Percentiles rank a stretch among this genome's conserved stretches.
phyloP scores from a whole-genome alignment of 345 rosid species.

The Lepidium didymum region DNA sequence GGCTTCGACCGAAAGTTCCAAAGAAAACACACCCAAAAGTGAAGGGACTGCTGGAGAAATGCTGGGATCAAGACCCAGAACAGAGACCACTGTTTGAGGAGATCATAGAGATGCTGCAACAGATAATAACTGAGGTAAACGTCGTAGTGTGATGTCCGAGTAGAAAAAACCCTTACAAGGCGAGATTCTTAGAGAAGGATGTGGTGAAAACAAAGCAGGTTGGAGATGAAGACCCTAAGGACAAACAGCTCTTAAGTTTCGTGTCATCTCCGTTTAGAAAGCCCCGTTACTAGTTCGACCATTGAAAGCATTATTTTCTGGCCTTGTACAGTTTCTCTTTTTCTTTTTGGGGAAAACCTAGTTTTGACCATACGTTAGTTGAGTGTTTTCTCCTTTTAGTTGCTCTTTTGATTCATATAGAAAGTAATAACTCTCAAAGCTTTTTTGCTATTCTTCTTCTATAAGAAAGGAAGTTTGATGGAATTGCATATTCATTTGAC shows the following conservation, averaged over 20 bases:
- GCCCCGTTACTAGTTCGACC: slow-evolving; percentile 24
- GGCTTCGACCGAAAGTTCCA: slow-evolving; percentile 75
- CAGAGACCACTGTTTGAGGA: slow-evolving; percentile 77
- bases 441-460: not conserved
- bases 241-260: slow-evolving; percentile 28
- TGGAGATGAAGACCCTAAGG: slow-evolving; percentile 37
- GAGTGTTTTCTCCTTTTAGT: slow-evolving; percentile 6
- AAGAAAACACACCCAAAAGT: slow-evolving; percentile 64
- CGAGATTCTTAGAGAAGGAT: slow-evolving; percentile 19
- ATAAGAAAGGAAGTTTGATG: not conserved
- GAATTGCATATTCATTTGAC: not conserved
- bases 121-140: slow-evolving; percentile 62
- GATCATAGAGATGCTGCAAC: slow-evolving; percentile 57
- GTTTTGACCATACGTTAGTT: slow-evolving; percentile 5
- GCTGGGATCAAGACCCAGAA: slow-evolving; percentile 83
- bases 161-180: not conserved
- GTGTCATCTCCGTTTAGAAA: slow-evolving; percentile 39
- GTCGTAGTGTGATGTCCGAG: not conserved
- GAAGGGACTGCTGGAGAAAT: slow-evolving; percentile 64
- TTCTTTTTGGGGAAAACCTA: not conserved
- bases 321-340: slow-evolving; percentile 32
- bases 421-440: not conserved
- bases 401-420: not conserved
- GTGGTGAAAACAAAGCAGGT: slow-evolving; percentile 43
- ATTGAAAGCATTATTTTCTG: not conserved